Base-by-base conservation (phyloP, 495 filamentous ascomycete genomes). In the Chaetomium cochliodes region DNA sequence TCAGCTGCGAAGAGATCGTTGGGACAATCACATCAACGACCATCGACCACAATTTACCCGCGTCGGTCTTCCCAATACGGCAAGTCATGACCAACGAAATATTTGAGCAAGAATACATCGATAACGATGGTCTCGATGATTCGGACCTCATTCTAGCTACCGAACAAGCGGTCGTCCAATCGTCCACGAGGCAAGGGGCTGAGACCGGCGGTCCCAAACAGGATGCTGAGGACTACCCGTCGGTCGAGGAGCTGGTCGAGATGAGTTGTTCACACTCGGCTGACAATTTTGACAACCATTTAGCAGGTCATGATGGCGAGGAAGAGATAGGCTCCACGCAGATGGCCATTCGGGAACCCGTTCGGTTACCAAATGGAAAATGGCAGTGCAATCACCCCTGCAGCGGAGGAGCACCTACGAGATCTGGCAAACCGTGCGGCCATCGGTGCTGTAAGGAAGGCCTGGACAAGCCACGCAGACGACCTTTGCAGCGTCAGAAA, bases 381-480 rank as follows among this genome's bases (percentile, higher is more conserved):
- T 97, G 90, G 88, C 82, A 83, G 50, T 98, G 93, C 77, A 92
- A 92, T 63, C 93, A 98, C 69, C 80, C 75, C 42, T 98, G 82
- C 63, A 71, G 68, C 12, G 79, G 92, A 72, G 91, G 87, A 42
- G 84, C 90, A 64, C 89, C 88, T 65, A 87, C 83, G n/a, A 86
- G 78, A 74, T 84, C 77, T 11, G 77, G 75, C 22, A 80, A 71
- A 39, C 67, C 58, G 22, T 81, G 79, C 65, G 76, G 69, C 16
- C 94, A 98, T 69, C 75, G 86, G 42, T 98, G 94, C 69, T 98
- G 94, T 72, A 86, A 85, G n/a, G 90, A 96, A 53, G 93, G 93
- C 2, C 70, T 94, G 6, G 88, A 92, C 39, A 96, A 90, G 60
- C 88, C 86, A 39, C 87, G 88, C 8, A 92, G 88, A 64, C 73